phyloP scores from a whole-genome alignment of 306 rosid species.

The Lupinus albus region DNA sequence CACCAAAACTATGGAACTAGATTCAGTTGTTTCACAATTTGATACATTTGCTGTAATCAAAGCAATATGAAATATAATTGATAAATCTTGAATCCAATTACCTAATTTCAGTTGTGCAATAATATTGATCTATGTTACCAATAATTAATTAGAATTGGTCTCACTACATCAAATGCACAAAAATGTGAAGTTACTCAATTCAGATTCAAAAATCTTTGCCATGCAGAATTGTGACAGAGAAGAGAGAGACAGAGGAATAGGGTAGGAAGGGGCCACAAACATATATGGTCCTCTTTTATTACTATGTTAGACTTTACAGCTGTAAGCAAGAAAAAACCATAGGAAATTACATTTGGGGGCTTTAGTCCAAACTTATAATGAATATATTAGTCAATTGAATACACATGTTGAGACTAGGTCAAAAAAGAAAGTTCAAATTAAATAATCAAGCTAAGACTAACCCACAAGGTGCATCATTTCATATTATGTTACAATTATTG shows the following conservation, averaged over 20 bases:
- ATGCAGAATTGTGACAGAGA: conserved; percentile 18
- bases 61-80: too few species aligned
- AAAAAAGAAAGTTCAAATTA: conserved; percentile 28
- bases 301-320: conserved; percentile 79
- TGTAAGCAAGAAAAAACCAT: conserved; percentile 51
- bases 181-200: too few species aligned
- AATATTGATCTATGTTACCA: too few species aligned
- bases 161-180: too few species aligned
- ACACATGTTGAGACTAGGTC: conserved; percentile 50
- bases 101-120: too few species aligned
- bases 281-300: conserved; percentile 62
- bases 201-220: conserved; percentile 17
- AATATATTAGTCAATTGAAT: conserved; percentile 30
- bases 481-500: conserved; percentile 77
- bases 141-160: too few species aligned
- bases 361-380: conserved; percentile 42
- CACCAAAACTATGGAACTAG: too few species aligned
- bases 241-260: conserved; percentile 33
- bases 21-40: too few species aligned
- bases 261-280: conserved; percentile 53
- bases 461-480: conserved; percentile 41
- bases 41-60: too few species aligned
- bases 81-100: too few species aligned
- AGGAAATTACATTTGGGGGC: conserved; percentile 27
- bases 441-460: conserved; percentile 44